phyloP scores from a whole-genome alignment of 2,329 filamentous ascomycete genomes.

The Domatiomyces globalis region DNA sequence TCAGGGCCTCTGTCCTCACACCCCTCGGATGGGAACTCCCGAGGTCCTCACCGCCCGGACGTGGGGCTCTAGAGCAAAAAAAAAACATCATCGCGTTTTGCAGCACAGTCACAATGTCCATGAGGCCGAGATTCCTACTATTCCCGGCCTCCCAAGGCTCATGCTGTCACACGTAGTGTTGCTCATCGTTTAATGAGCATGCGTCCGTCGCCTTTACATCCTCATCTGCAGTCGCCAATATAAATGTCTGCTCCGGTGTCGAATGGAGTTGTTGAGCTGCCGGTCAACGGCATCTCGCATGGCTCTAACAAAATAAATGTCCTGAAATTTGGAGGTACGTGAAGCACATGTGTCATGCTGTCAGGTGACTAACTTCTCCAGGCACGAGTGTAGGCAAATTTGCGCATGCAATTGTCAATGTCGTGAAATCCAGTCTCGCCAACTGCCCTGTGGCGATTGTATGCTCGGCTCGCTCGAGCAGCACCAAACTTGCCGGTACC shows the following conservation, averaged over 20 bases:
- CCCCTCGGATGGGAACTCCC: neutral
- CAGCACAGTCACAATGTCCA: neutral
- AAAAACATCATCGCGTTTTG: neutral
- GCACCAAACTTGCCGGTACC: conserved; percentile 86
- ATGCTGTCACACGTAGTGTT: neutral
- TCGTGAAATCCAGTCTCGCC: conserved; percentile 51
- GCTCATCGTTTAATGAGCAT: neutral
- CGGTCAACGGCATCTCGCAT: neutral
- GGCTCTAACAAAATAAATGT: conserved; percentile 6
- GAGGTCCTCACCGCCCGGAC: neutral
- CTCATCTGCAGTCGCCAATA: neutral
- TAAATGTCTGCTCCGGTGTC: neutral
- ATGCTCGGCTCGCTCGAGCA: conserved; percentile 87
- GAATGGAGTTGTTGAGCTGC: neutral
- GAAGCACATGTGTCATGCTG: too few relatives aligned
- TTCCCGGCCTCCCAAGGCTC: neutral
- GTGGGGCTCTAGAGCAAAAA: neutral
- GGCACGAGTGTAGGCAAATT: conserved; percentile 95
- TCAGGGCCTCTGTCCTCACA: neutral
- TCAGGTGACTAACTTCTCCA: conserved; percentile 23
- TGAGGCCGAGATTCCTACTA: neutral
- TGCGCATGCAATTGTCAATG: conserved; percentile 59
- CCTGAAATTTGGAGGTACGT: conserved; percentile 15
- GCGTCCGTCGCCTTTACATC: neutral
- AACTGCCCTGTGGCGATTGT: conserved; percentile 75